These are phyloP conservation scores for Zychaea mexicana DNA, from an alignment of 371 early-diverging fungal genomes.

Conservation along the genomic window DNA sequence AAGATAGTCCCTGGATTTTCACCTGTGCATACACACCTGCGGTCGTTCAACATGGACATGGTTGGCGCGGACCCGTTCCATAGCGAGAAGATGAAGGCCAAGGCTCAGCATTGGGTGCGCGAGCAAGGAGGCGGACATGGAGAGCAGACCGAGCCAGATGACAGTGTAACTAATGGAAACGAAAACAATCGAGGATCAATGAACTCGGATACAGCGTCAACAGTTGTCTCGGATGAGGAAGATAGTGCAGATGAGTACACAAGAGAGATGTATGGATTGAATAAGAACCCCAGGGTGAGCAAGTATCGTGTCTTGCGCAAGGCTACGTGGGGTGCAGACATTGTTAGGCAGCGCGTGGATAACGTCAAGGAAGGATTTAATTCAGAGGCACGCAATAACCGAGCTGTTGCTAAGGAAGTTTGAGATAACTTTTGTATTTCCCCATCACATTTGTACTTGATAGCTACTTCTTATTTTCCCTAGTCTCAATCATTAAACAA, in stretches of 20 bases:
- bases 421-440: constrained; percentile 7
- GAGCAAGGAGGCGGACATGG: constrained; percentile 14
- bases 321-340: constrained; percentile 32
- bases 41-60: constrained; percentile 33
- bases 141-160: constrained; percentile 1
- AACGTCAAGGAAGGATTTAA: constrained; percentile 39
- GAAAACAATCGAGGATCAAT: not conserved
- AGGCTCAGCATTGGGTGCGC: constrained; percentile 37
- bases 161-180: too few relatives aligned
- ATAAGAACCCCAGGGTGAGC: constrained; percentile 21
- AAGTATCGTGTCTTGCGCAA: constrained; percentile 37
- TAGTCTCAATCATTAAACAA: too few relatives aligned
- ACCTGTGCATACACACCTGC: constrained; percentile 38
- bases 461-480: too few relatives aligned
- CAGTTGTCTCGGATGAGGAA: constrained; percentile 26
- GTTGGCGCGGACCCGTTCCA: constrained; percentile 44
- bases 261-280: constrained; percentile 25
- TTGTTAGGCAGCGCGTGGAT: constrained; percentile 36
- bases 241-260: constrained; percentile 16
- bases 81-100: constrained; percentile 23
- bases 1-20: constrained; percentile 44
- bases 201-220: not conserved
- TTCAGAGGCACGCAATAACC: constrained; percentile 33
- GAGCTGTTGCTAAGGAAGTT: constrained; percentile 36
- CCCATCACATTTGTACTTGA: too few relatives aligned